Percentiles rank a stretch among this genome's conserved stretches.
Conservation (phyloP, 139 green algal species). For the Edaphochlamys debaryana region DNA sequence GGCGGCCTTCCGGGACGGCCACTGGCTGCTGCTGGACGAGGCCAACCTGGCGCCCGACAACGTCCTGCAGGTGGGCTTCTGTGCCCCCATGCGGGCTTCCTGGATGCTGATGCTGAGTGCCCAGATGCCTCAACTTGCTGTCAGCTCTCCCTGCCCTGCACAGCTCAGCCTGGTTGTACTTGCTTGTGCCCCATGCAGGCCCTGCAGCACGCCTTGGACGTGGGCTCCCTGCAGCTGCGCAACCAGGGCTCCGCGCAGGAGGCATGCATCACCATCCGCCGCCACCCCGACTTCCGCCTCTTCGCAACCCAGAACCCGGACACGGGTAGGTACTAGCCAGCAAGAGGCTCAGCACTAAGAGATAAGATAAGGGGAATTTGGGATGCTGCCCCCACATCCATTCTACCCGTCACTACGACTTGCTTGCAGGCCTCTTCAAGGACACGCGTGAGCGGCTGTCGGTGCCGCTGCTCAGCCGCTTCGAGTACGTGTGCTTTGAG, state of each 20-base stretch:
- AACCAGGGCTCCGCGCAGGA: background rate
- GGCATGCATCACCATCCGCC: background rate
- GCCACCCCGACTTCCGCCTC: slow-evolving; percentile 84
- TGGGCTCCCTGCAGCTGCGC: slow-evolving; percentile 41
- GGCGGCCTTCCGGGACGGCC: slow-evolving; percentile 61
- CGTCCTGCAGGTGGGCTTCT: slow-evolving; percentile 43
- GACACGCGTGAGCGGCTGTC: slow-evolving; percentile 48
- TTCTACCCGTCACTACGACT: no score
- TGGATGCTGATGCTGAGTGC: background rate
- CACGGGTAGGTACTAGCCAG: slow-evolving; percentile 17
- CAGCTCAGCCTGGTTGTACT: no score
- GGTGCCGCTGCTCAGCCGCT: slow-evolving; percentile 37
- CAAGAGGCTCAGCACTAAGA: no score
- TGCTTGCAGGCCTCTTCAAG: slow-evolving; percentile 41
- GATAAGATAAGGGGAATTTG: no score
- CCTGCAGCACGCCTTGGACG: slow-evolving; percentile 44
- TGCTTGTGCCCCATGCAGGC: background rate
- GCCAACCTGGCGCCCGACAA: slow-evolving; percentile 81
- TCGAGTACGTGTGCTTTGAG: slow-evolving; percentile 40
- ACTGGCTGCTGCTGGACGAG: slow-evolving; percentile 96
- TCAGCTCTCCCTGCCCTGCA: no score
- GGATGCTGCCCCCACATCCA: no score
- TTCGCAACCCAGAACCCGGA: slow-evolving; percentile 94
- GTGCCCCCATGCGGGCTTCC: background rate
- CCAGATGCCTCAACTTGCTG: no score